These are phyloP conservation scores for Cucurbita argyrosperma DNA, from an alignment of 306 rosid species.

Conservation along the genomic window DNA sequence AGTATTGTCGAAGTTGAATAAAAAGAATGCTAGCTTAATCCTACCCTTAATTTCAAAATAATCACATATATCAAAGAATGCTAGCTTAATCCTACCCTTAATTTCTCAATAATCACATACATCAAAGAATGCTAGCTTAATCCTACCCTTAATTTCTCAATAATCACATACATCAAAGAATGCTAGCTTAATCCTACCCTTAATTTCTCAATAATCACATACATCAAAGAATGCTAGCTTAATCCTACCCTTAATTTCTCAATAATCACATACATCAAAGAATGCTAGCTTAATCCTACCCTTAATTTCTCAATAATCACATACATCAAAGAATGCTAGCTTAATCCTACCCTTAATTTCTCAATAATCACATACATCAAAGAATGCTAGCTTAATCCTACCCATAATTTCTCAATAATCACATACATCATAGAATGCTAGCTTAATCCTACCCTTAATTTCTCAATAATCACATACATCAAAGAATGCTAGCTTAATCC, in stretches of 20 bases:
- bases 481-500: not conserved
- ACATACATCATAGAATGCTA: not conserved
- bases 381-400: not conserved
- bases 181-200: not conserved
- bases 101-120: too few relatives aligned
- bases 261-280: not conserved
- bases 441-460: not conserved
- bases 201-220: not conserved
- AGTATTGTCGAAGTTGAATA: not conserved
- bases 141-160: not conserved
- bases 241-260: not conserved
- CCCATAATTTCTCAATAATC: not conserved
- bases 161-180: not conserved
- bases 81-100: too few relatives aligned
- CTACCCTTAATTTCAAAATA: not conserved
- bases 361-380: not conserved
- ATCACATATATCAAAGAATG: not conserved
- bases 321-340: not conserved
- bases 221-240: not conserved
- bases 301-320: not conserved
- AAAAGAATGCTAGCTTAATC: not conserved
- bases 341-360: not conserved
- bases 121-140: too few relatives aligned
- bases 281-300: not conserved
- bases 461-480: not conserved